Percentiles rank a stretch among this genome's conserved stretches.
Conservation (phyloP, 257 asterid species). For the Lycium barbarum region DNA sequence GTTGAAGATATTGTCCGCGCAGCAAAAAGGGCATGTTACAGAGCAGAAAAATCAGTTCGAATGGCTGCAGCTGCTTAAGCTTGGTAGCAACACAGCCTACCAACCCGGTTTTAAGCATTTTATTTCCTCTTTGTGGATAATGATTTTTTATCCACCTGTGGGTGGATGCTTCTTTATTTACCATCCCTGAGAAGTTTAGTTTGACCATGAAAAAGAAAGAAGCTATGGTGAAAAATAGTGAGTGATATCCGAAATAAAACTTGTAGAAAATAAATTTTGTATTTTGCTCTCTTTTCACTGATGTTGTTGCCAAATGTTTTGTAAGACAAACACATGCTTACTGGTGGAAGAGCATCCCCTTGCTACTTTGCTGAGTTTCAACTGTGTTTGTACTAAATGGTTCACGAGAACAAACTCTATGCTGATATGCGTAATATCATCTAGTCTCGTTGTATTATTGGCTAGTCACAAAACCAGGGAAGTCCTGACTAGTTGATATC, state of each 20-base stretch:
- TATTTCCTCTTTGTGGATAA: constrained; percentile 16
- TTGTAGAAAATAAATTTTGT: constrained; percentile 13
- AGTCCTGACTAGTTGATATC: neutral
- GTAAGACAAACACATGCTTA: neutral
- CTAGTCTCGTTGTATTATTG: neutral
- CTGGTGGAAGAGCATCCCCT: neutral
- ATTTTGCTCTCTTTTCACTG: neutral
- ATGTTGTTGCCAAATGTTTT: neutral
- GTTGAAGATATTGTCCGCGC: constrained; percentile 59
- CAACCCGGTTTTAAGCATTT: neutral
- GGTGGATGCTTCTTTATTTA: neutral
- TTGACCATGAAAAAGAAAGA: neutral
- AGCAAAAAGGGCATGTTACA: constrained; percentile 53
- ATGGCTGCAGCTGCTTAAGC: constrained; percentile 48
- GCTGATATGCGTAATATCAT: neutral
- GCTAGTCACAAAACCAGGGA: too few relatives aligned
- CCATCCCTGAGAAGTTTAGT: neutral
- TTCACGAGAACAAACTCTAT: neutral
- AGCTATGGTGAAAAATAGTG: neutral
- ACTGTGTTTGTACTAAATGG: neutral
- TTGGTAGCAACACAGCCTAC: neutral
- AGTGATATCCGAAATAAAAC: constrained; percentile 4
- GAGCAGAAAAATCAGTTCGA: constrained; percentile 39
- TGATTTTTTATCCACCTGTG: neutral
- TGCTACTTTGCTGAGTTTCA: constrained; percentile 11